A percentile compares a stretch with the other conserved stretches of the same genome.
These are phyloP conservation scores for Prunella vulgaris DNA, from an alignment of 257 asterid genomes.

Conservation along the genomic window DNA sequence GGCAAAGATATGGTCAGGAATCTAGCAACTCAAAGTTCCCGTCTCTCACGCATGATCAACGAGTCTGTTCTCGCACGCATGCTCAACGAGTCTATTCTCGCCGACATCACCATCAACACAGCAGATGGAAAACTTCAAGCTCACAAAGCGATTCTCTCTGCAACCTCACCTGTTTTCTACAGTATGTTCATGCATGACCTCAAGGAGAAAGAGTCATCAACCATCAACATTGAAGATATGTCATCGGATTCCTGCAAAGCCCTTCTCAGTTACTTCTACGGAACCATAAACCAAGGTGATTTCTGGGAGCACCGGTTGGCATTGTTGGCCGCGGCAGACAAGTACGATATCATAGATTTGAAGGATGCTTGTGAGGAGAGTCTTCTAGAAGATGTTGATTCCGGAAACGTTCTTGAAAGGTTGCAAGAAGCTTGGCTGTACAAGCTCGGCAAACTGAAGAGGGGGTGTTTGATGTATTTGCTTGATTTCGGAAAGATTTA, in stretches of 20 bases:
- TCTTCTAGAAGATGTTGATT: constrained; percentile 71
- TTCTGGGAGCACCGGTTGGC: constrained; percentile 88
- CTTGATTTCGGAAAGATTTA: constrained; percentile 89
- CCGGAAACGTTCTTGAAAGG: constrained; percentile 86
- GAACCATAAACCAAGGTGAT: constrained; percentile 63
- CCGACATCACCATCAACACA: constrained; percentile 74
- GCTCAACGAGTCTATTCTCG: no score
- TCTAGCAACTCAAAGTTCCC: constrained; percentile 52
- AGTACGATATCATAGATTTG: constrained; percentile 67
- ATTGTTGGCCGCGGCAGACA: constrained; percentile 74
- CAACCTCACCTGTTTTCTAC: constrained; percentile 80
- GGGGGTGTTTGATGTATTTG: constrained; percentile 73
- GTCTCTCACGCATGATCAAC: no score
- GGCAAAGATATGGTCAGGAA: constrained; percentile 44
- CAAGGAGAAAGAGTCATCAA: constrained; percentile 78
- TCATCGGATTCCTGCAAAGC: constrained; percentile 69
- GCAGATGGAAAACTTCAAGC: constrained; percentile 65
- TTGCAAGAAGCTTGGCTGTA: constrained; percentile 95
- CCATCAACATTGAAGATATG: constrained; percentile 77
- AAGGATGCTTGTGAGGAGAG: constrained; percentile 86
- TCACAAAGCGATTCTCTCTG: constrained; percentile 79
- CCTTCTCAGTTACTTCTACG: constrained; percentile 70
- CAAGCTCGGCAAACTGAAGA: constrained; percentile 67
- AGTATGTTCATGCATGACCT: constrained; percentile 85
- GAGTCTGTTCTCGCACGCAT: no score